Base-by-base conservation (phyloP, 805 yeast genomes). In the Wickerhamomyces chaumierensis region DNA sequence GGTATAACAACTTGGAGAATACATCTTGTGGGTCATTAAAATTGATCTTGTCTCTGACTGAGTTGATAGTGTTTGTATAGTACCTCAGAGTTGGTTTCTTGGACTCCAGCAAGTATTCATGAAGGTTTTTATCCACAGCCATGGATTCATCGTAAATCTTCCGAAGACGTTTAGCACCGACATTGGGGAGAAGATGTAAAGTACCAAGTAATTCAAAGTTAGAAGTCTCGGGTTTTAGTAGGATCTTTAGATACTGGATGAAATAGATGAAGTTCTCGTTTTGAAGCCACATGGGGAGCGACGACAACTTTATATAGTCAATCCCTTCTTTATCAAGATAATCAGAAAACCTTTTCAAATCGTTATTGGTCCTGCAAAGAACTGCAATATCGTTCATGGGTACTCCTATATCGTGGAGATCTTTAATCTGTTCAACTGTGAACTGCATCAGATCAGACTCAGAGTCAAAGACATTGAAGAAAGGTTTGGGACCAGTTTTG, bases 231-330 rank as follows among this genome's bases (percentile, higher is more conserved):
- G 65, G 60, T 36, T 58, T 55, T 11, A 36, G 39, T n/a, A 53
- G 20, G 1, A 77, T 57, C 43, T 65, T 68, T 42, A 78, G 48
- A 20, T 75, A 57, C 40, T 75, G 74, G 13, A 78, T 45, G 2
- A 79, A 48, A 34, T 68, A 56, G 14, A 31, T 12, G 18, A 31
- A 31, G 14, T 31, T 15, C 0, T 68, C 17, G 64, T 65, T 48
- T 47, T 64, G 41, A 11, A 68, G 47, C 85, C 85, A 78, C 11
- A 63, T 55, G 5, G 78, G 73, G 4, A 67, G 60, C 14, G 69
- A 56, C 1, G 69, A 61, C 18, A 74, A 55, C 44, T 66, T 71
- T 31, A 62, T 57, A 33, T 58, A 56, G 4, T 62, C 62, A n/a
- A 73, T 54, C 2, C 69, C 73, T 42, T 63, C 61, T 15, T 48